Evolutionary conservation across 148 eudicot genomes (phyloP), one percentile per base, ranked within the genome.

Genomic region (Dianthus caryophyllus): DNA sequence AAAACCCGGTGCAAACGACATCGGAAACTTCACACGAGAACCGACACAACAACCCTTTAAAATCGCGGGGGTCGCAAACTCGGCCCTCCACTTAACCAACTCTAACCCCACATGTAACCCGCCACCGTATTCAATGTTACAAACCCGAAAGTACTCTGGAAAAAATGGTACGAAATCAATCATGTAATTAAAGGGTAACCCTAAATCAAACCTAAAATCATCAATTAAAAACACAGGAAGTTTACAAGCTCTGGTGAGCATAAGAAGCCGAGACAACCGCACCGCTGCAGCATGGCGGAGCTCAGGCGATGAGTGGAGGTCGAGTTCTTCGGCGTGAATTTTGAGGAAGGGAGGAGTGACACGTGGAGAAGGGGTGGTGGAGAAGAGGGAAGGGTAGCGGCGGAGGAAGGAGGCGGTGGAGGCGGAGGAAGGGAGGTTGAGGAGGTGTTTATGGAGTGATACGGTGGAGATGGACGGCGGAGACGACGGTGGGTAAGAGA

Each of bases 101-200:
- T 88, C 94, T 72, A 90, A 75, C 43, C 83, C 91, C 41, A 86
- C 51, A 7, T 54, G 73, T 12, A 64, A 36, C 4, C 6, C 22
- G 22, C 51, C 66, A 50, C 57, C 33, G 38, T 17, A 57, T 6
- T 68, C 79, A 73, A 79, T 61, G 48, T 65, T 74, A 71, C 81
- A 82, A 44, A 90, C 58, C 78, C 78, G 78, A 80, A 90, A 90
- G 61, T 78, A 82, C 17, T 90, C 91, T 0, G 94, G 94, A 77
- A 70, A 90, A 38, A 78, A 82, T 0, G 86, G 79, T 50, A 84
- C 76, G 12, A 90, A 49, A 2, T 80, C 77, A 27, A 80, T 73
- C 30, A 80, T 41, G 63, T 73, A 87, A 78, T 85, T 73, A 26
- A 73, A 70, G 12, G 94, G 89, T 79, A 90, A 39, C 44, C 97